Base-by-base conservation (phyloP, 495 filamentous ascomycete species). In the Trichocladium uniseriatum region DNA sequence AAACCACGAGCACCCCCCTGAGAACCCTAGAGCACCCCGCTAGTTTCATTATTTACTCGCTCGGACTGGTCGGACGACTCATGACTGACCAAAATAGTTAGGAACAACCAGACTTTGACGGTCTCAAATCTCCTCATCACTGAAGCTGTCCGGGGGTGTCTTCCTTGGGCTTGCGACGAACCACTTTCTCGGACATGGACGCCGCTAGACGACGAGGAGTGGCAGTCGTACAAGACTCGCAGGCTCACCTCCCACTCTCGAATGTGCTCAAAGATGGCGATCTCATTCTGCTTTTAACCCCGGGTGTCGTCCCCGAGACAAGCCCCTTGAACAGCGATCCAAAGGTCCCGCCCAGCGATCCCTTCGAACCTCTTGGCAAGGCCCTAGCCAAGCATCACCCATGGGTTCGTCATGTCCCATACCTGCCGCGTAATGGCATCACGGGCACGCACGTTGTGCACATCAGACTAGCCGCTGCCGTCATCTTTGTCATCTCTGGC, bases 351-450 rank as follows among this genome's bases (percentile, higher is more conserved):
- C 42, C 57, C 44, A 64, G 62, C 42, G 79, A 82, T 56, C 79
- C 79, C 19, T 82, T 82, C 48, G 79, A 82, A 53, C 71, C 74
- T 21, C 62, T 82, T 43, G 79, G 79, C 24, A 69, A 68, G 43
- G 72, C 76, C 13, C 59, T 82, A 51, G 77, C 78, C 5, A 63
- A 48, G 19, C 65, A 70, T 44, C 78, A 81, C 56, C 64, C 70
- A 1, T 74, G 70, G 65, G 66, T 82, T 52, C 73, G 76, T 34
- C 79, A 82, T 54, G 77, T 81, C 46, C 79, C 79, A 19, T 82
- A 82, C 47, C 72, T 72, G 6, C 69, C 71, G 16, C 69, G 65
- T 22, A 72, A 74, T 39, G 78, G 78, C 13, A 77, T 83, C 48
- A 83, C 77, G 6, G 68, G 65, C 37, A 78, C 71, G 7, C 79